These are phyloP conservation scores for Solanum appendiculatum DNA, from an alignment of 257 asterid species.

Conservation along the genomic window DNA sequence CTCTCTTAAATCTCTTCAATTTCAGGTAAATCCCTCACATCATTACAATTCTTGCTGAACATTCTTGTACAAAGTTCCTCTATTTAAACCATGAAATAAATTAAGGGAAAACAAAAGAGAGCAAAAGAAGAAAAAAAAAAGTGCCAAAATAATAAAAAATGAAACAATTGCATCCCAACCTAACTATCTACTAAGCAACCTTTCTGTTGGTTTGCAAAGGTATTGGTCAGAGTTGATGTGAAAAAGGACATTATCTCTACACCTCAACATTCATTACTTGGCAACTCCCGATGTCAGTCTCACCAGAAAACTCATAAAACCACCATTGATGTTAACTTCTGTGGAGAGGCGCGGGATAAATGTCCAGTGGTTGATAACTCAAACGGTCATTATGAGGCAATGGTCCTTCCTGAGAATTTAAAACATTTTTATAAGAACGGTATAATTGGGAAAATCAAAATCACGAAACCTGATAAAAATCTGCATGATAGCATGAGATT, in stretches of 20 bases:
- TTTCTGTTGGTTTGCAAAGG: neutral
- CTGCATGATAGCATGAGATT: neutral
- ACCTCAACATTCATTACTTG: neutral
- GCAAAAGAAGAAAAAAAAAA: neutral
- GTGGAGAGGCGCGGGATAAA: conserved; percentile 87
- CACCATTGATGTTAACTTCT: conserved; percentile 35
- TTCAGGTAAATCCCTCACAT: no score
- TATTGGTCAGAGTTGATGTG: neutral
- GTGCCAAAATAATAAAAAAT: neutral
- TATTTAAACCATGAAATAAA: neutral
- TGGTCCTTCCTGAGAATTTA: conserved; percentile 58
- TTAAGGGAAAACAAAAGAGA: neutral
- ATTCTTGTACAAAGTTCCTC: neutral
- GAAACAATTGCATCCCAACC: neutral
- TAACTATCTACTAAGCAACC: neutral
- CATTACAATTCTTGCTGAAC: neutral
- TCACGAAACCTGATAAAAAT: neutral
- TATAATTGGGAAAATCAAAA: neutral
- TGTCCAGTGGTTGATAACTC: conserved; percentile 66
- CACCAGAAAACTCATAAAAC: neutral
- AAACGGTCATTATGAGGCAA: conserved; percentile 59
- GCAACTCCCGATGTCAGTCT: neutral
- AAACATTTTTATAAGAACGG: neutral
- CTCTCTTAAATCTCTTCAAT: no score
- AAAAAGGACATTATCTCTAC: neutral